Evolutionary conservation across 202 grass and related monocot genomes (phyloP), one percentile per base, ranked within the genome.

Genomic region (Digitaria exilis): DNA sequence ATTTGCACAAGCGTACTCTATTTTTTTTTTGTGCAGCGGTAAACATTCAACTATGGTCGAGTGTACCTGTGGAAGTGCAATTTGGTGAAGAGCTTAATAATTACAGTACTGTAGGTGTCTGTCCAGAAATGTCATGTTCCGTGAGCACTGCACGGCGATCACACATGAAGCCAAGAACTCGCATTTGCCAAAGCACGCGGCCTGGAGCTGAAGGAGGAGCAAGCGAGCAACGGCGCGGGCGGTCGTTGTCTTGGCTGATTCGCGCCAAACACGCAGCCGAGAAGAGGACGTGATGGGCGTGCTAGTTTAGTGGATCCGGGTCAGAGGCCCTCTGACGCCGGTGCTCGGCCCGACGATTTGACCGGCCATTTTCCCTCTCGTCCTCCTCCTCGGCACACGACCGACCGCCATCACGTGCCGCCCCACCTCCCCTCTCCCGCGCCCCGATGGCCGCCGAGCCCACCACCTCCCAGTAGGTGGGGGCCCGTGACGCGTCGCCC

Each of bases 301-400:
- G 63, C 25, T 83, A 54, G 80, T 66, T 67, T 73, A 89, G 32
- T 74, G 39, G 41, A 24, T 52, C 10, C 50, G 42, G 66, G 67
- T 78, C 88, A 78, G 87, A 82, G 56, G 56, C 28, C 41, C 72
- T 71, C 79, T 90, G 79, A 83, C 84, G 67, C 74, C 67, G 68
- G 84, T 83, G 88, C 88, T 74, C 73, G 58, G 68, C 88, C 88
- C 88, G 80, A 90, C 66, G 84, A 83, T 80, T 90, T 90, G 88
- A 90, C 80, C 52, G 60, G 58, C 50, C 75, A 68, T 71, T 82
- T 90, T 54, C 46, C 84, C 5, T 8, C 39, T 25, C 1, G 0
- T 2, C 71, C 63, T 7, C 2, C 7, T 18, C 61, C 21, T 49
- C 72, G 66, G 28, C 18, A 39, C 28, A 45, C 45, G 77, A 63